Evolutionary conservation across 1,284 basidiomycete genomes (phyloP).

Genomic region (Cutaneotrichosporon spelunceum): DNA sequence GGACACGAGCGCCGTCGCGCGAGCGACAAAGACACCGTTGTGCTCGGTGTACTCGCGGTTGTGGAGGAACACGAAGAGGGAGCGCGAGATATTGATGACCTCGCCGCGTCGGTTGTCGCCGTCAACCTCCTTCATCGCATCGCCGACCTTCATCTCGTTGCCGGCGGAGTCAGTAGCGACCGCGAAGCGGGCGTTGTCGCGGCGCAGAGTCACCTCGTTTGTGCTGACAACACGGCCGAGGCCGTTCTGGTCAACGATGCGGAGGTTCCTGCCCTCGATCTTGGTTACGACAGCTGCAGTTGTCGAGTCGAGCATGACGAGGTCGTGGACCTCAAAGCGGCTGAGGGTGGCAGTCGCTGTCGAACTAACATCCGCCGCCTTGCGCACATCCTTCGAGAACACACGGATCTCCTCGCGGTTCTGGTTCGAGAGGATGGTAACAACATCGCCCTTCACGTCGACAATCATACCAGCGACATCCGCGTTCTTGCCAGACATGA

Average conservation of each 20-base stretch:
- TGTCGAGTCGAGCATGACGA: conserved; percentile 90
- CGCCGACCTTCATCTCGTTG: conserved; percentile 66
- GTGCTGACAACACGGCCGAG: conserved; percentile 85
- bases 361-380: conserved; percentile 92
- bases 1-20: conserved; percentile 72
- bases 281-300: conserved; percentile 97
- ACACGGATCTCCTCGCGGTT: conserved; percentile 95
- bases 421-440: conserved; percentile 97
- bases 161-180: conserved; percentile 89
- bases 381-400: conserved; percentile 94
- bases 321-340: conserved; percentile 91
- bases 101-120: conserved; percentile 89
- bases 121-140: conserved; percentile 90
- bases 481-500: conserved; percentile 89
- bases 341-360: background rate
- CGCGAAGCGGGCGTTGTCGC: conserved; percentile 70
- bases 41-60: conserved; percentile 89
- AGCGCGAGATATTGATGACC: conserved; percentile 92
- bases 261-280: conserved; percentile 91
- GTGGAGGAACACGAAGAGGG: conserved; percentile 89
- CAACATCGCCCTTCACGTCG: conserved; percentile 81
- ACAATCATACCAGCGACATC: conserved; percentile 97
- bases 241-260: conserved; percentile 91
- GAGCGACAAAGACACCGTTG: conserved; percentile 81
- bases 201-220: conserved; percentile 88